Base-by-base conservation (phyloP, 2,329 filamentous ascomycete genomes). In the Penicillium oxalicum region DNA sequence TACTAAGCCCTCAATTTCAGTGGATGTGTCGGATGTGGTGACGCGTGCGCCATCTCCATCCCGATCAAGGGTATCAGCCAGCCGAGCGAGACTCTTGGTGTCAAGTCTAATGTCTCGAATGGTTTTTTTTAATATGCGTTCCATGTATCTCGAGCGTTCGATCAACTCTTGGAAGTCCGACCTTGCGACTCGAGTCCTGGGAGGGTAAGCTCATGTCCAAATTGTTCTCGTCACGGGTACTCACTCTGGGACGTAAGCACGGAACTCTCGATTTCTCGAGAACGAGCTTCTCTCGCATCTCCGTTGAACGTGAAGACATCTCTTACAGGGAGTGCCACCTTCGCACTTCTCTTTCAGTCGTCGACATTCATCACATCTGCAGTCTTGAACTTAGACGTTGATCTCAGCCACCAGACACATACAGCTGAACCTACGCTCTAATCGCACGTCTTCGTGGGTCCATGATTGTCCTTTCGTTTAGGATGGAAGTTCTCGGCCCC, bases 61-160 rank as follows among this genome's bases (percentile, higher is more conserved):
- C 5, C 44, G 40, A 37, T 55, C 53, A 28, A 55, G 46, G 2
- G 44, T 25, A 24, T 53, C 48, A 4, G 53, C 53, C 24, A 55
- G 13, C 24, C 27, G 34, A 1, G 45, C 53, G 18, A 55, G 42
- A n/a, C 48, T 53, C n/a, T 53, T 51, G 5, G 46, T 49, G 45
- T 55, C 53, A 28, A 55, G 40, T 4, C 43, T 26, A 2, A 55
- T 53, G 1, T 50, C 53, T 38, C 53, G 40, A 26, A 55, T 48
- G 0, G 48, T 51, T 7, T 35, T 48, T 37, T 51, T 55, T 25
- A 55, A 46, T 28, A 55, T 55, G 8, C 53, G 53, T 33, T 55
- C 53, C 53, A 55, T 55, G 41, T 51, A 55, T 44, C 13, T 49
- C 7, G 50, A 45, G 37, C 53, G 53, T 27, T 49, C 50, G 9